Base-by-base conservation (phyloP, 2,329 filamentous ascomycete species). In the Neophaeococcomyces aloes region DNA sequence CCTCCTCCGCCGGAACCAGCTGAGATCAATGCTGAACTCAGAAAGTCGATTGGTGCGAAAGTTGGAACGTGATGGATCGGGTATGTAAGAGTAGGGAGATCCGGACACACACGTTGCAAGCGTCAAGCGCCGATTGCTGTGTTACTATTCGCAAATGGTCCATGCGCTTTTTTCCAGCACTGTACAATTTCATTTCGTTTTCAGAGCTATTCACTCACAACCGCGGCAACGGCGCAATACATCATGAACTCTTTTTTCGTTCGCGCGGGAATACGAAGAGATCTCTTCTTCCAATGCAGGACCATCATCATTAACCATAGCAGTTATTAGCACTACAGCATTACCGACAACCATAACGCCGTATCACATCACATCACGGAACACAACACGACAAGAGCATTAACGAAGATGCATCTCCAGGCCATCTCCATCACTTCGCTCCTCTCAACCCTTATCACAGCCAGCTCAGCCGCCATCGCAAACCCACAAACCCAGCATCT, bases 1-100 rank as follows among this genome's bases (percentile, higher is more conserved):
- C 59, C 62, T 13, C 45, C 36, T 19, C 38, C 44, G 11, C 45
- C 45, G 29, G 46, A 42, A 27, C 33, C 50, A 23, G 29, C 31
- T 8, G 44, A 51, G 15, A 21, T 42, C 11, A 45, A 45, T 32
- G 39, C 35, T 8, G 41, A 46, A 37, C 15, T 32, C 33, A 30
- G 36, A n/a, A 40, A 54, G 19, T 38, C 48, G 14, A 42, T 46
- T 14, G 36, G 15, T 15, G 49, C 45, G 13, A 42, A 52, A 41
- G 32, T 38, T 27, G 32, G 33, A 37, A 38, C 44, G 23, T 50
- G 32, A n/a, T 14, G 34, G 29, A 29, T 27, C 11, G 15, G 13
- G 7, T 15, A n/a, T 38, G 36, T 27, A 38, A 38, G 36, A 38
- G 10, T 37, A 37, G 34, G 14, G 14, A 8, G 17, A 21, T 37